Evolutionary conservation across 176 grass and related monocot genomes (phyloP), one percentile per base, ranked within the genome.

Genomic region (Oryza nivara): DNA sequence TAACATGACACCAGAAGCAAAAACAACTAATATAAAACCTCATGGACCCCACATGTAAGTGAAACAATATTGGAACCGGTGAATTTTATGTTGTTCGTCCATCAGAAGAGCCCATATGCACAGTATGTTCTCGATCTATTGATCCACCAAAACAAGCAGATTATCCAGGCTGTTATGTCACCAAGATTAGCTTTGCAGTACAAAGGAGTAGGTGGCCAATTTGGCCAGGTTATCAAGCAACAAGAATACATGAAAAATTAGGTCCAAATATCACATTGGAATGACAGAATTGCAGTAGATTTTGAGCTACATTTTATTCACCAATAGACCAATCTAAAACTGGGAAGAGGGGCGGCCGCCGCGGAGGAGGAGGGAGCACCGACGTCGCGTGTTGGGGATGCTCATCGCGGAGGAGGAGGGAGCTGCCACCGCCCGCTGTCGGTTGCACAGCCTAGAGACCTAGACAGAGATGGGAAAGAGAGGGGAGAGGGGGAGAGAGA

Each of bases 251-350:
- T 11, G 6, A n/a, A 38, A 47, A 72, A 78, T 82, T 78, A 78
- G 67, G 43, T 34, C 14, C n/a, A 38, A 47, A 73, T 78, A 58
- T 48, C 19, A 3, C 19, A 67, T 76, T 38, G 70, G 30, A 81
- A 65, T 16, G 58, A 60, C 19, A 73, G 36, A 4, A 46, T 2
- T 38, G 32, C 13, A 68, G 34, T 34, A 82, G 36, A 22, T 46
- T 48, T 36, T 11, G 60, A 9, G 22, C 54, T 22, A 32, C 19
- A 65, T 85, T 89, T 89, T 89, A 89, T 89, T 89, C 54, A 63
- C 9, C 72, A 85, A 85, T 5, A 4, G 20, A 76, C 76, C 56
- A 76, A 4, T 52, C 70, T 81, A 25, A 35, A 77, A 67, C 0
- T 76, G 34, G 61, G 65, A 67, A 51, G 65, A 48, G 25, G 26